These are phyloP conservation scores for Rugonectria rugulosa DNA, from an alignment of 2,329 filamentous ascomycete genomes.

Conservation along the genomic window DNA sequence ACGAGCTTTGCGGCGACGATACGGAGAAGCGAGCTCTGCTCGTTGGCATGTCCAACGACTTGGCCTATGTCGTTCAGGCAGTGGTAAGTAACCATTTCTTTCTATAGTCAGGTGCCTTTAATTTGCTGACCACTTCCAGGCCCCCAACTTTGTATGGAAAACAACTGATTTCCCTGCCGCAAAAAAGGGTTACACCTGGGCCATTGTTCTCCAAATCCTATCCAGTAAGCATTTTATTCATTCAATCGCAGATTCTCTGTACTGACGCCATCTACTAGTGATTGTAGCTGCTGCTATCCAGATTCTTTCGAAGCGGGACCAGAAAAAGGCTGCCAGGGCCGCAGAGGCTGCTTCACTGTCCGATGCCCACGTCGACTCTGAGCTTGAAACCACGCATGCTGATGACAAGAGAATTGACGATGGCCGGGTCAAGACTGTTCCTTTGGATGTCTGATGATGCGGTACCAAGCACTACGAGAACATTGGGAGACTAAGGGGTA, in stretches of 20 bases:
- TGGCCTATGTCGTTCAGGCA: conserved; percentile 30
- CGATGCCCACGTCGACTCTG: background rate
- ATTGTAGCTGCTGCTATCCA: conserved; percentile 1
- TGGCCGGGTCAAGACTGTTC: background rate
- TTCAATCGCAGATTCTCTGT: too few relatives aligned
- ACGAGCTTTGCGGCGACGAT: conserved; percentile 31
- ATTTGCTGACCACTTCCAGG: conserved; percentile 1
- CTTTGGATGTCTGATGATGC: background rate
- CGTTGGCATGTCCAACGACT: conserved; percentile 22
- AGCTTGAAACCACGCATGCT: background rate
- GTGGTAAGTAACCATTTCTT: conserved; percentile 5
- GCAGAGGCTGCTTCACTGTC: background rate
- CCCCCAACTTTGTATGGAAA: conserved; percentile 30
- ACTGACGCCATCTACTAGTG: background rate
- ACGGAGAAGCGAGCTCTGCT: conserved; percentile 32
- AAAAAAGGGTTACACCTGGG: conserved; percentile 22
- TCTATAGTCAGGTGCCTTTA: background rate
- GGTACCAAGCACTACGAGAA: too few relatives aligned
- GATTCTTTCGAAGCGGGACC: background rate
- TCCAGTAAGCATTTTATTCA: conserved; percentile 14
- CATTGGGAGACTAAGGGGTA: too few relatives aligned
- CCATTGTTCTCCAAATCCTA: conserved; percentile 19
- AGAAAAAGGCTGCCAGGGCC: conserved; percentile 5
- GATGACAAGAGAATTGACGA: background rate
- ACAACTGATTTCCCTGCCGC: conserved; percentile 28